Conservation (phyloP, 306 rosid genomes). For the Albizia julibrissin region DNA sequence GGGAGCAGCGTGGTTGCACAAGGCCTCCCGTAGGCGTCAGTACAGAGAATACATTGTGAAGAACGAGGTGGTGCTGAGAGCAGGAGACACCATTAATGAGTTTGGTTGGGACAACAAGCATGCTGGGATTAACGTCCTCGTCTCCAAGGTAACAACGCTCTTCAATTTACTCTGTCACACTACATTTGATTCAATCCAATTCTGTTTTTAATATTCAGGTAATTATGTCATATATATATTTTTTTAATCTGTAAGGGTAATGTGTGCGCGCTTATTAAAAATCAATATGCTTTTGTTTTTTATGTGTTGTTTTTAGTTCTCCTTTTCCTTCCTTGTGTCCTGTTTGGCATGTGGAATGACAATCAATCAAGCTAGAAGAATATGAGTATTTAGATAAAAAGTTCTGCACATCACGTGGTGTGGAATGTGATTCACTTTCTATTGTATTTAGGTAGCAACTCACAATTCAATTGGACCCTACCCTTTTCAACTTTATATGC, state of each 20-base stretch:
- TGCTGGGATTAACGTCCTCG: slow-evolving; percentile 92
- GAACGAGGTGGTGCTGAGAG: slow-evolving; percentile 86
- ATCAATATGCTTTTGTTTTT: slow-evolving; percentile 45
- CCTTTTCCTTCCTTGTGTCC: slow-evolving; percentile 41
- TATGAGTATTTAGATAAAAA: slow-evolving; percentile 30
- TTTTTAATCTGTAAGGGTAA: not conserved
- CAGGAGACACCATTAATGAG: slow-evolving; percentile 96
- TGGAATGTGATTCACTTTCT: slow-evolving; percentile 28
- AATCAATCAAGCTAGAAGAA: slow-evolving; percentile 36
- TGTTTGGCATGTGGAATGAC: slow-evolving; percentile 50
- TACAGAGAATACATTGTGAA: slow-evolving; percentile 88
- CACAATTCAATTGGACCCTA: slow-evolving; percentile 35
- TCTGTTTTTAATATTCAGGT: not conserved
- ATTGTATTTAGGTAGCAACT: slow-evolving; percentile 20
- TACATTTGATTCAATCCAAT: not conserved
- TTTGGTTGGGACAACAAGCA: slow-evolving; percentile 99
- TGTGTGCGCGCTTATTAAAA: slow-evolving; percentile 24
- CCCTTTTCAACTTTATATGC: not conserved
- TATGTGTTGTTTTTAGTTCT: slow-evolving; percentile 31
- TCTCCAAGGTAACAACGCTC: slow-evolving; percentile 68
- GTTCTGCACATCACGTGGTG: slow-evolving; percentile 53
- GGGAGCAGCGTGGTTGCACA: slow-evolving; percentile 99
- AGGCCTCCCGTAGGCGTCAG: slow-evolving; percentile 80
- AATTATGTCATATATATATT: too few relatives aligned
- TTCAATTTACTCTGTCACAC: not conserved